Conservation (phyloP, 306 rosid genomes). For the Sechiopsis laciniata region DNA sequence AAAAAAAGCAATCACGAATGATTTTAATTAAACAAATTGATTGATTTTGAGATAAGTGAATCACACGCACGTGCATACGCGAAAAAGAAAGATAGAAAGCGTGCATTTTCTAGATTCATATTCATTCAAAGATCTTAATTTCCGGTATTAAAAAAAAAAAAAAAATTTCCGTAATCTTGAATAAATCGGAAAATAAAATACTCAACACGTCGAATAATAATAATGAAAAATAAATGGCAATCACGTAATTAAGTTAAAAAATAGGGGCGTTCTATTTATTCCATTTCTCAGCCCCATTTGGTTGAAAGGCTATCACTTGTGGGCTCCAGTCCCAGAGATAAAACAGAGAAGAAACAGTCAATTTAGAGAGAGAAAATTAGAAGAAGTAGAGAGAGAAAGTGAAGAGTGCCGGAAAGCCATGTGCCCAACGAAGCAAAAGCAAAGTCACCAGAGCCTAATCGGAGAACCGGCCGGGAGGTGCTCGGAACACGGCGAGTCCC, state of each 20-base stretch:
- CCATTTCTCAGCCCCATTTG: background rate
- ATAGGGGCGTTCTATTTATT: background rate
- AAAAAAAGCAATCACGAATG: too few species aligned
- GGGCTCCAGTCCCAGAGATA: background rate
- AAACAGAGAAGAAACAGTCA: background rate
- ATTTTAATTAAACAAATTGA: too few species aligned
- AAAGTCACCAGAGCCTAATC: constrained; percentile 35
- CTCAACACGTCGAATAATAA: background rate
- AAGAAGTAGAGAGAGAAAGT: background rate
- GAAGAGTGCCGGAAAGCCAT: constrained; percentile 21
- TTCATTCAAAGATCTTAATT: too few species aligned
- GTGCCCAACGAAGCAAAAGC: constrained; percentile 38
- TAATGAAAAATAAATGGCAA: background rate
- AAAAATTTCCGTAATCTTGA: too few species aligned
- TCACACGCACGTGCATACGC: too few species aligned
- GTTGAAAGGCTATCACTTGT: background rate
- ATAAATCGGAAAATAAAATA: too few species aligned
- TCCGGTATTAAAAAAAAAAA: too few species aligned
- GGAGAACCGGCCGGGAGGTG: constrained; percentile 21
- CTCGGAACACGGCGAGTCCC: constrained; percentile 33
- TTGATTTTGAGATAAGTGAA: too few species aligned
- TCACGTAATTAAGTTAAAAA: constrained; percentile 4
- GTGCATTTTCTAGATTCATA: too few species aligned
- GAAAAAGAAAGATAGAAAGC: too few species aligned
- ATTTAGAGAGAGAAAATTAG: background rate